Evolutionary conservation across 2,329 filamentous ascomycete species (phyloP), one percentile per base, ranked within the genome.

Genomic region (Ophiostoma himal-ulmi): DNA sequence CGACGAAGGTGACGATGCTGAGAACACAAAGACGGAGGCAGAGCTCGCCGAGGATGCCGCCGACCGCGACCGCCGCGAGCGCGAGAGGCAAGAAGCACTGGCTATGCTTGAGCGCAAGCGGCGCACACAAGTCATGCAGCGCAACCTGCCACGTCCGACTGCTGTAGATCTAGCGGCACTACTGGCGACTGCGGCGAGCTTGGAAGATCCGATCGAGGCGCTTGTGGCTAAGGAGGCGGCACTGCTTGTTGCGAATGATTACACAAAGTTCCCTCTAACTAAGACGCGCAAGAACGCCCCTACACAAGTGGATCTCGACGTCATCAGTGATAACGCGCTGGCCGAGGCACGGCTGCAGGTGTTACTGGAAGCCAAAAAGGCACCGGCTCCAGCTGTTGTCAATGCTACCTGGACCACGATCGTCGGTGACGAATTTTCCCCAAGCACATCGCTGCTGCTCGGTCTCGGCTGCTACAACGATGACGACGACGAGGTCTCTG

Each of bases 41-140:
- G 84, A 89, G 68, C 77, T 85, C n/a, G 86, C 87, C 72, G 85
- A 86, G 75, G 84, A 86, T 73, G 82, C 84, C 0, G 93, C 91
- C 20, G 88, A 94, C 74, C 87, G 91, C 48, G 95, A 98, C 78
- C 87, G 88, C 70, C 86, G 92, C 72, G 93, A 96, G 77, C 86
- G 86, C 65, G 88, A 91, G 73, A 87, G 90, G 68, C 86, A 86
- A 54, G 89, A 94, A 76, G 91, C 90, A 77, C 85, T 76, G 83
- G 89, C 77, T 78, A 85, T 76, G 80, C 85, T 89, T 14, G 94
- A 98, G 75, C 91, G 93, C 76, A 89, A 88, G 78, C 86, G 94
- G 68, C 89, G 95, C 75, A 96, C 92, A 1, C 93, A 96, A 77
- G 94, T 96, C n/a, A 89, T 97, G 79, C 94, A 98, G 80, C 89